phyloP scores from a whole-genome alignment of 768 basidiomycete genomes.

The Leucogyrophana mollusca region DNA sequence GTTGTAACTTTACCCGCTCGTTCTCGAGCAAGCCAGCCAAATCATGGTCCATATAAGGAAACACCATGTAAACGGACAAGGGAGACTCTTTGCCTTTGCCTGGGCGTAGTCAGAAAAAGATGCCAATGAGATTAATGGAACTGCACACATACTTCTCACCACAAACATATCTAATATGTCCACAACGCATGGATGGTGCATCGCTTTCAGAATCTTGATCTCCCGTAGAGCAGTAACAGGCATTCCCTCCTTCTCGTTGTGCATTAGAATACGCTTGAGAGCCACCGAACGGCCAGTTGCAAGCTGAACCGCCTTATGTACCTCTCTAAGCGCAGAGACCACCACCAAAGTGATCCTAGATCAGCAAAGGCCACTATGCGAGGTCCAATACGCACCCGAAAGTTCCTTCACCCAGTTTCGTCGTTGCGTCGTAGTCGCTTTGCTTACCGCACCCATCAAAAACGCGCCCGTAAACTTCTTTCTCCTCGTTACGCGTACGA shows the following conservation, averaged over 20 bases:
- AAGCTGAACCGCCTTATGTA: conserved; percentile 81
- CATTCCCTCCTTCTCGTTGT: conserved; percentile 96
- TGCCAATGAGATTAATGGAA: not conserved
- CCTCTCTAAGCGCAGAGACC: conserved; percentile 55
- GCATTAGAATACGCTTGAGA: conserved; percentile 93
- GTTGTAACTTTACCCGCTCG: conserved; percentile 77
- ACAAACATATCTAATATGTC: conserved; percentile 93
- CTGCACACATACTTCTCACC: conserved; percentile 58
- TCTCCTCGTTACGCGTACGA: conserved; percentile 63
- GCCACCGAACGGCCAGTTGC: conserved; percentile 67
- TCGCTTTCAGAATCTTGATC: conserved; percentile 91
- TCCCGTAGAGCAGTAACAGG: conserved; percentile 95
- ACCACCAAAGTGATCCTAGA: not conserved
- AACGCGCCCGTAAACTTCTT: conserved; percentile 60
- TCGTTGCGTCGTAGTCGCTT: conserved; percentile 74
- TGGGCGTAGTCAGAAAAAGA: conserved; percentile 18
- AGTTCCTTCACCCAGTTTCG: conserved; percentile 94
- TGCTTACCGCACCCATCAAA: conserved; percentile 74
- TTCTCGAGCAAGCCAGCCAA: conserved; percentile 93
- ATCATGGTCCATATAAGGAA: conserved; percentile 99
- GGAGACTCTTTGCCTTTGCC: conserved; percentile 65
- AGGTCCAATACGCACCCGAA: conserved; percentile 69
- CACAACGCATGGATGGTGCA: conserved; percentile 84
- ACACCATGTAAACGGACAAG: conserved; percentile 95
- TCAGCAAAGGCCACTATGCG: conserved; percentile 3